A percentile compares a stretch with the other conserved stretches of the same genome.
These are phyloP conservation scores for Nothophytophthora sp. DNA, from an alignment of 352 stramenopile genomes.

Conservation along the genomic window DNA sequence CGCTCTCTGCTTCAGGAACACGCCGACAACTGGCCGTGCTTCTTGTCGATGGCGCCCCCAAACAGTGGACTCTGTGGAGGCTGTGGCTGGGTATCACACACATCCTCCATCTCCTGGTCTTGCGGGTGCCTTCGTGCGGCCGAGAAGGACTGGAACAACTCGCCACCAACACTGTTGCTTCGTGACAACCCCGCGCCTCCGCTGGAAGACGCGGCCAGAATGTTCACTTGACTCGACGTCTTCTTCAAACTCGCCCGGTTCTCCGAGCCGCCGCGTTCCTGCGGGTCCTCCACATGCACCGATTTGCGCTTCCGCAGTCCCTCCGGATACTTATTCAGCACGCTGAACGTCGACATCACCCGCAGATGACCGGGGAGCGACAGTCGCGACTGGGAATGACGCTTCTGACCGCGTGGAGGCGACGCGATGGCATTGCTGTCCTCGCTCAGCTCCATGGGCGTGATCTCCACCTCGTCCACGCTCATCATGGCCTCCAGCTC, in stretches of 20 bases:
- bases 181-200: constrained; percentile 25
- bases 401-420: constrained; percentile 9
- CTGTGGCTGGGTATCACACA: constrained; percentile 24
- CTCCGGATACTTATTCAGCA: constrained; percentile 66
- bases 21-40: constrained; percentile 29
- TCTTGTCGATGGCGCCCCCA: constrained; percentile 10
- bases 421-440: constrained; percentile 18
- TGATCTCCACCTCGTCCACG: constrained; percentile 69
- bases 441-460: constrained; percentile 33
- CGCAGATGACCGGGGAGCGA: constrained; percentile 64
- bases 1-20: constrained; percentile 29
- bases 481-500: constrained; percentile 34
- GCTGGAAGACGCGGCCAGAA: constrained; percentile 29
- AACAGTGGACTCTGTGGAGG: constrained; percentile 28
- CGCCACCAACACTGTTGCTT: constrained; percentile 21
- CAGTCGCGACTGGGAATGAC: constrained; percentile 32
- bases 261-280: constrained; percentile 13
- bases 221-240: constrained; percentile 68
- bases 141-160: constrained; percentile 31
- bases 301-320: constrained; percentile 81
- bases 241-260: constrained; percentile 56
- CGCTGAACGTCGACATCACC: constrained; percentile 50
- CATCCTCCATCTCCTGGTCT: constrained; percentile 62
- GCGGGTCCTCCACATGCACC: constrained; percentile 47
- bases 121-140: constrained; percentile 21